phyloP scores from a whole-genome alignment of 805 yeast species.

The Clavispora asparagi region DNA sequence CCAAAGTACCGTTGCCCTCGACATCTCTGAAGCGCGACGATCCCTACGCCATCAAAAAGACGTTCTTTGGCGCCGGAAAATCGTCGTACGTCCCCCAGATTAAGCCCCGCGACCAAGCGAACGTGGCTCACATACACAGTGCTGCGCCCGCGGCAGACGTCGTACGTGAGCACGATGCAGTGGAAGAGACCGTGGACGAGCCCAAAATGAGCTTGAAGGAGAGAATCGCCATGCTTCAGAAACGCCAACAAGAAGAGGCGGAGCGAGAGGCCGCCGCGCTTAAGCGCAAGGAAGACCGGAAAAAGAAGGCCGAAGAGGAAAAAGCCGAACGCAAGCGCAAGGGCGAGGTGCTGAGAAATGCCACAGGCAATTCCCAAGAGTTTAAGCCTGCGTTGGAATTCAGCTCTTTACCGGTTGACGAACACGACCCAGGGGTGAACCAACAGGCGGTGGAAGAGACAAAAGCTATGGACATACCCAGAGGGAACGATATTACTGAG shows the following conservation, averaged over 20 bases:
- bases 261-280: slow-evolving; percentile 61
- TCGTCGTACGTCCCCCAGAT: slow-evolving; percentile 55
- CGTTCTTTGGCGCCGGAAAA: slow-evolving; percentile 51
- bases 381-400: neutral
- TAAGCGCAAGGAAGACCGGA: slow-evolving; percentile 47
- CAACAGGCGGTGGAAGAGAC: no score
- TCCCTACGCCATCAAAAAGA: slow-evolving; percentile 48
- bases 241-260: slow-evolving; percentile 75
- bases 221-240: slow-evolving; percentile 77
- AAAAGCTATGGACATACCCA: no score
- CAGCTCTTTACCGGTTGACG: neutral
- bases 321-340: neutral
- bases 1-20: slow-evolving; percentile 15
- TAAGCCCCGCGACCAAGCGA: slow-evolving; percentile 35
- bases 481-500: neutral
- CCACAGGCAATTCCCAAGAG: neutral
- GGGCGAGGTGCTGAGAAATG: neutral
- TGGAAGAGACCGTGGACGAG: slow-evolving; percentile 43
- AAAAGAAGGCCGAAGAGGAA: slow-evolving; percentile 32
- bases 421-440: no score
- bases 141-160: slow-evolving; percentile 17
- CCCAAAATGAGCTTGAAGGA: slow-evolving; percentile 84
- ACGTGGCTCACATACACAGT: slow-evolving; percentile 24
- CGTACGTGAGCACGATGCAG: slow-evolving; percentile 7
- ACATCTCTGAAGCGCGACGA: slow-evolving; percentile 32